Evolutionary conservation across 2,329 filamentous ascomycete species (phyloP), one percentile per base, ranked within the genome.

Genomic region (Hirsutella rhossiliensis): DNA sequence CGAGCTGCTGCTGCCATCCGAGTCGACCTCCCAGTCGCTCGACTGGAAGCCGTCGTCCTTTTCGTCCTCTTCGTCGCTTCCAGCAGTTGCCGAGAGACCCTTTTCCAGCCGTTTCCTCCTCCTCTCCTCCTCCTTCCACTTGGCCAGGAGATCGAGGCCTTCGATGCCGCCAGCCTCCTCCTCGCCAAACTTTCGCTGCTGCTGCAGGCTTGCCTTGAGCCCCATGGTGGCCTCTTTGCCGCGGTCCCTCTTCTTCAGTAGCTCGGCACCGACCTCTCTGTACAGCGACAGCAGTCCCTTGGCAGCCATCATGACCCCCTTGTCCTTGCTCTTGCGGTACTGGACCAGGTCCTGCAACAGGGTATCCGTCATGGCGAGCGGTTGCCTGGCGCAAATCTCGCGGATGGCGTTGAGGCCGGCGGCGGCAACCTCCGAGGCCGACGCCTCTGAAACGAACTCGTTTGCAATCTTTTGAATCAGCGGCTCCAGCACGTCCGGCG

Each of bases 261-360:
- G 76, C 52, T 94, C 86, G 0, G 92, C 87, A 31, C 84, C 88
- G 13, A 95, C 84, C 58, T 97, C 89, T 53, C 92, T 75, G 68
- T 94, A 98, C 6, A 98, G 72, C 20, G 87, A 87, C 37, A 98
- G 71, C 7, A 98, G 70, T 50, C 92, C 90, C 62, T 92, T 90
- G 13, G 90, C 88, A 8, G 92, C 92, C 92, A 98, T 97, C 77
- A 94, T 89, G n/a, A 92, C 86, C 47, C 90, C 89, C 70, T 97
- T 98, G 59, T 98, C 92, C 61, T 98, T 98, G 59, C 87, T 94
- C 71, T 94, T 95, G 48, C 87, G 79, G 66, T 98, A 97, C 69
- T 92, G 84, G 11, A 97, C 88, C 43, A 98, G 67, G 69, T 98
- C 92, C 62, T 98, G 90, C 28, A 98, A 68, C n/a, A 98, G 67